Evolutionary conservation across 73 alveolate genomes (phyloP), one percentile per base, ranked within the genome.

Genomic region (Paramecium sexaurelia): DNA sequence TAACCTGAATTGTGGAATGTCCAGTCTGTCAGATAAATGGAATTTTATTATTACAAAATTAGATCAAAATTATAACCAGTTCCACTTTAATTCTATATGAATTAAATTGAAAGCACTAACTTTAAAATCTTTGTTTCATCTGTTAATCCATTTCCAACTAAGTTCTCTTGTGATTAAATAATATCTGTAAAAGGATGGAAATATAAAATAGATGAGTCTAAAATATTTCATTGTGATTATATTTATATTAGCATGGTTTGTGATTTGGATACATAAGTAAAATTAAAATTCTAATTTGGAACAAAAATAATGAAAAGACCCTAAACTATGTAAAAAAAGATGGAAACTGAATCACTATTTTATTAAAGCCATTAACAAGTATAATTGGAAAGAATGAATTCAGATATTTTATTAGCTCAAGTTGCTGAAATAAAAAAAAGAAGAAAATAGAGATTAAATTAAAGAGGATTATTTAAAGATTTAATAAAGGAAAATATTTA

Each of bases 131-230:
- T 75, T n/a, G 7, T 75, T 40, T 39, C 90, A 17, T 45, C 90
- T 26, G 68, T 78, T 6, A 78, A 78, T 78, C 90, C 90, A 78
- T 78, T 41, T 17, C 90, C 90, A 26, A 78, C 90, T 5, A 78
- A 78, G 19, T 78, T 78, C n/a, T 78, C 90, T 29, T 78, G 90
- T 78, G 90, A 78, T 78, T 78, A 78, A 24, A 45, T 78, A 9
- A 24, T 78, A 11, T 41, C 90, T 1, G 73, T 78, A 8, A 78
- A 78, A 24, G 90, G 90, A 41, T 78, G 90, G 90, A 78, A 78
- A 78, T 78, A 78, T 43, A 78, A 78, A 24, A n/a, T 41, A 15
- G 90, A 78, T 39, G 90, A 78, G 3, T 24, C 40, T 2, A 78
- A 78, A 43, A 26, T 39, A 40, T 78, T 78, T 78, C 43, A 37